Percentiles rank a stretch among this genome's conserved stretches.
Conservation (phyloP, 208 protist species). For the Trypanosoma mega region DNA sequence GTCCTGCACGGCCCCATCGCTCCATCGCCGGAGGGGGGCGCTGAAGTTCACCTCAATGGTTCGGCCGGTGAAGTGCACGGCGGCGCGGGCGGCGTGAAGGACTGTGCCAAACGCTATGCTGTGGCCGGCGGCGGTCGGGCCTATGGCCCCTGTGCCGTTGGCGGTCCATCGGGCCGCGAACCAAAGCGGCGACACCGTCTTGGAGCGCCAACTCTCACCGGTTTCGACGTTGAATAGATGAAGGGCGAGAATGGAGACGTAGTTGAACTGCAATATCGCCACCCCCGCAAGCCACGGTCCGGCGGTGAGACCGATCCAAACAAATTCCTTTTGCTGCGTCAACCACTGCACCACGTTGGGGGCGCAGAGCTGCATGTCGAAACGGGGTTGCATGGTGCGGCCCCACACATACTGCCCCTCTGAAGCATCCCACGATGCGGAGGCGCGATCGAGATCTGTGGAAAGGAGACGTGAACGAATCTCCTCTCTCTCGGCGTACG, state of each 20-base stretch:
- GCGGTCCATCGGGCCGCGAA: constrained; percentile 29
- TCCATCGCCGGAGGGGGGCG: background rate
- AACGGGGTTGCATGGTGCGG: constrained; percentile 27
- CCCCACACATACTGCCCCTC: constrained; percentile 34
- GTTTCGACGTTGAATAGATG: constrained; percentile 27
- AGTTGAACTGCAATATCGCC: constrained; percentile 46
- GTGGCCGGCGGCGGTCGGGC: constrained; percentile 29
- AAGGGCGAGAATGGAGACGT: constrained; percentile 29
- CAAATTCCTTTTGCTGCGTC: constrained; percentile 47
- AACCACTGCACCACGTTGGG: constrained; percentile 30
- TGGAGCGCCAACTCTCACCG: constrained; percentile 19
- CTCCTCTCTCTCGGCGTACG: constrained; percentile 21
- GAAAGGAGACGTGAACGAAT: constrained; percentile 26
- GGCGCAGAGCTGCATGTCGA: constrained; percentile 29
- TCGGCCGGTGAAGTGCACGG: background rate
- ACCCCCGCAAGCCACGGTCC: constrained; percentile 41
- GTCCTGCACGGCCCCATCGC: background rate
- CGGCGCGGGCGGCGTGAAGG: background rate
- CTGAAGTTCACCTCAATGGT: constrained; percentile 12
- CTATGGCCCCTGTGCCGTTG: constrained; percentile 18
- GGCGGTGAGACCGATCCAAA: constrained; percentile 38
- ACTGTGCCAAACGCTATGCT: constrained; percentile 20
- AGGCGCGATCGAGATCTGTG: constrained; percentile 8
- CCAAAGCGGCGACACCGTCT: constrained; percentile 7
- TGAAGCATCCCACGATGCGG: constrained; percentile 21